Base-by-base conservation (phyloP, 495 filamentous ascomycete genomes). In the Penicillium bialowiezense region DNA sequence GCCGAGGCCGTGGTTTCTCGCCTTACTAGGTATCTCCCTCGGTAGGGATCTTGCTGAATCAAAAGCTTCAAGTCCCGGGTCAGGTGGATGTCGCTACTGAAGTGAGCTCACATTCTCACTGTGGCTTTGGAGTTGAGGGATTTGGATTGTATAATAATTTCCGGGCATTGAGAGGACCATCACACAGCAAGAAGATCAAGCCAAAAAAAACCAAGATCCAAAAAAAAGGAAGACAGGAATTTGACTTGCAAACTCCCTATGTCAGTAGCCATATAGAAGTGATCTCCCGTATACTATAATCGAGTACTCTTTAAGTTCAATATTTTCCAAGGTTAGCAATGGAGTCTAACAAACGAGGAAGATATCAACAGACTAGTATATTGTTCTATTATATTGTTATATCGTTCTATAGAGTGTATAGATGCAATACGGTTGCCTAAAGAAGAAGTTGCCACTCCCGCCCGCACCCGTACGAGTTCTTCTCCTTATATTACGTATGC, bases 1-100 rank as follows among this genome's bases (percentile, higher is more conserved):
- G 84, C 44, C 82, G 91, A 39, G 85, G 86, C 41, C 79, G 89
- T 68, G 89, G 89, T 46, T 92, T 80, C 68, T 70, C 89, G 12
- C 90, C 90, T 9, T 96, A 96, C 65, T 95, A 81, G 67, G 15
- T 24, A 44, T 28, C 24, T 38, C 24, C 31, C 24, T 38, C 24
- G 34, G 33, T 54, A 36, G 39, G 14, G 39, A 19, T 52, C 31
- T 19, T 26, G 43, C 39, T 41, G 43, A 33, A 28, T 4, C 9
- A 9, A 28, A 5, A 28, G 24, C 24, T 5, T 13, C 3, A 42
- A 39, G 40, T 41, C 44, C 32, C 33, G 45, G 39, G 18, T 28
- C 32, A 41, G 40, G 44, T 35, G 38, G 41, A 50, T 32, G 40
- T 21, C 37, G 24, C 31, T 6, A 32, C 41, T 36, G 44, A 44